A percentile compares a stretch with the other conserved stretches of the same genome.
Evolutionary conservation across 1,284 basidiomycete species (phyloP).

Genomic region (Trichosporon coremiiforme): DNA sequence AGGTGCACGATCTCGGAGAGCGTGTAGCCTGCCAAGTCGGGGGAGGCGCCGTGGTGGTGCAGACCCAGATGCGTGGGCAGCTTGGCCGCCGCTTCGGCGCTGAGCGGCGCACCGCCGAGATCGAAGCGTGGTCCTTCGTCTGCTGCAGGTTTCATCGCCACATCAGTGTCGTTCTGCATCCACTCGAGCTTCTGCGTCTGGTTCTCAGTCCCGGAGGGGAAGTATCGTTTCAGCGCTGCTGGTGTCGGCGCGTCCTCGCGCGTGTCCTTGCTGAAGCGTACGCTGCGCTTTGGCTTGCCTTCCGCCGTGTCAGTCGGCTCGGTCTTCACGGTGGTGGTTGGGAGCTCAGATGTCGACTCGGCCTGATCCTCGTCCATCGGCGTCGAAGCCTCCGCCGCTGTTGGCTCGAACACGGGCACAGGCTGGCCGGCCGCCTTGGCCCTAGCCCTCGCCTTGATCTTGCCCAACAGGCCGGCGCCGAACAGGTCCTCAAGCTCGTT

Average conservation of each 20-base stretch:
- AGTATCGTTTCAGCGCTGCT: constrained; percentile 82
- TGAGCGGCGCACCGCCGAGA: constrained; percentile 68
- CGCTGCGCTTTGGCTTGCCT: not conserved
- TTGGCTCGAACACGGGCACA: not conserved
- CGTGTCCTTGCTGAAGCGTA: constrained; percentile 53
- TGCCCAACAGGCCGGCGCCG: constrained; percentile 65
- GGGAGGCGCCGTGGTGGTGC: constrained; percentile 78
- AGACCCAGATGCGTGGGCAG: constrained; percentile 81
- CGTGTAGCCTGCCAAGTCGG: constrained; percentile 84
- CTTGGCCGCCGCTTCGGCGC: constrained; percentile 51
- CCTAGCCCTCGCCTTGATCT: constrained; percentile 58
- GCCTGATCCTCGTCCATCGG: constrained; percentile 1
- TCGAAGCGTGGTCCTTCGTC: constrained; percentile 63
- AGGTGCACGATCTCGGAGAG: constrained; percentile 82
- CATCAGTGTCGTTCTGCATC: constrained; percentile 45
- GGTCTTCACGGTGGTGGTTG: not conserved
- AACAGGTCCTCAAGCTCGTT: constrained; percentile 68
- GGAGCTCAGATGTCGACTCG: not conserved
- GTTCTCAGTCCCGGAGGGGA: constrained; percentile 67
- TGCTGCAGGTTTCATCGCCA: constrained; percentile 44
- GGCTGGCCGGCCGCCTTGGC: not conserved
- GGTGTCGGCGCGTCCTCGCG: constrained; percentile 60
- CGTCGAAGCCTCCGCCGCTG: too few relatives aligned
- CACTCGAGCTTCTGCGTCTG: constrained; percentile 69
- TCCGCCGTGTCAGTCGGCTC: not conserved